These are phyloP conservation scores for Coffea eugenioides DNA, from an alignment of 257 asterid species.

Conservation along the genomic window DNA sequence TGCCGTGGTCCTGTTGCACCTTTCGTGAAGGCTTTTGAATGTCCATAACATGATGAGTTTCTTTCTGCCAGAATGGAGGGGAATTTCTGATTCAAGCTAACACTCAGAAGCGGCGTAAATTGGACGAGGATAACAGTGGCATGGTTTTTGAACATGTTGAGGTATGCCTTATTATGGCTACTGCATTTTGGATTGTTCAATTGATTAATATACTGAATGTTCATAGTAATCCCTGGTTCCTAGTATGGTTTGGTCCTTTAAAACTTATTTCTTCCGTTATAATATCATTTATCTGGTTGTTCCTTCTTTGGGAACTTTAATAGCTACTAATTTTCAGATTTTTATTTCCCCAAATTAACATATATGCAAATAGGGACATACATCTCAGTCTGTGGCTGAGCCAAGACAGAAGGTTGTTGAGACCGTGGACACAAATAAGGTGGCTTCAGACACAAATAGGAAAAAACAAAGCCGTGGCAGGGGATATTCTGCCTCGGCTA, in stretches of 20 bases:
- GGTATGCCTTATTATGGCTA: slow-evolving; percentile 40
- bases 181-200: slow-evolving; percentile 7
- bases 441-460: slow-evolving; percentile 52
- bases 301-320: not conserved
- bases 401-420: slow-evolving; percentile 49
- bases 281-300: not conserved
- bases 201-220: not conserved
- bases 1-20: not conserved
- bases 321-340: not conserved
- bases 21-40: not conserved
- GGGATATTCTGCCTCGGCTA: slow-evolving; percentile 62
- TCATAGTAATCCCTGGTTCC: not conserved
- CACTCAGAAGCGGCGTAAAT: slow-evolving; percentile 82
- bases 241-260: slow-evolving; percentile 5
- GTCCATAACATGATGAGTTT: not conserved
- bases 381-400: slow-evolving; percentile 48
- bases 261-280: not conserved
- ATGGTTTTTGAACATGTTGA: slow-evolving; percentile 51
- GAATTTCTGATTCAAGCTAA: slow-evolving; percentile 83
- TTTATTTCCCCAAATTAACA: not conserved
- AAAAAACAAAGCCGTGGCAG: slow-evolving; percentile 76
- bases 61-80: slow-evolving; percentile 61
- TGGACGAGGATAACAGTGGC: slow-evolving; percentile 46
- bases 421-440: slow-evolving; percentile 44
- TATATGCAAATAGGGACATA: slow-evolving; percentile 28